Evolutionary conservation across 2,329 filamentous ascomycete genomes (phyloP), one percentile per base, ranked within the genome.

Genomic region (Clonostachys byssicola): DNA sequence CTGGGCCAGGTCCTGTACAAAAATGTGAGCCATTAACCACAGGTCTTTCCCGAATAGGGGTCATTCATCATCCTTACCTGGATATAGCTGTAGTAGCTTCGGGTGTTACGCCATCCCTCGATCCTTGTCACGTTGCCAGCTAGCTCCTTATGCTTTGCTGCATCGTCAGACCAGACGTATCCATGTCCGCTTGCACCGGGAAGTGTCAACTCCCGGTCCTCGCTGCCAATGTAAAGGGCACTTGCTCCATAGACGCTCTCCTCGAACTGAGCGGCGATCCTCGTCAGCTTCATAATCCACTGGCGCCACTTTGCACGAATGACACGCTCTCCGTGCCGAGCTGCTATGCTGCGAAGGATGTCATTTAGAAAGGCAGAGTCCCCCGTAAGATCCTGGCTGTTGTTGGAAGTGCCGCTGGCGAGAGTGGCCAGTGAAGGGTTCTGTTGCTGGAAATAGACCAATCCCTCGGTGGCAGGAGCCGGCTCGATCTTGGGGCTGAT

Each of bases 21-120:
- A 13, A 10, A 3, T 14, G 16, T 23, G 16, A 34, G 43, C 38
- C n/a, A 39, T n/a, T 8, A 30, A 10, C 23, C 23, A 30, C 9
- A n/a, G 12, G 12, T 17, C 34, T n/a, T 23, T 23, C 14, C n/a
- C 12, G 12, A 14, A 33, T 33, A 35, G 43, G 23, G 16, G 43
- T 4, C 34, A 34, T 2, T 9, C 23, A 30, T 30, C 12, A 43
- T 23, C 48, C 72, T 56, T 66, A 85, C 89, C 73, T 95, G 89
- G 53, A 97, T 92, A 62, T 90, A 97, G 55, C 89, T 91, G 69
- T 95, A 96, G 63, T 99, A 99, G 60, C 89, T 95, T 51, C 94
- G 80, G 2, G 94, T 97, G 53, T 90, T 95, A 55, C 94, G 84
- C 94, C 94, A 99, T 48, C 92, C 94, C 70, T 99, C 94, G 51